Evolutionary conservation across 2,329 filamentous ascomycete genomes (phyloP).

Genomic region (Pyrenophora tritici-repentis): DNA sequence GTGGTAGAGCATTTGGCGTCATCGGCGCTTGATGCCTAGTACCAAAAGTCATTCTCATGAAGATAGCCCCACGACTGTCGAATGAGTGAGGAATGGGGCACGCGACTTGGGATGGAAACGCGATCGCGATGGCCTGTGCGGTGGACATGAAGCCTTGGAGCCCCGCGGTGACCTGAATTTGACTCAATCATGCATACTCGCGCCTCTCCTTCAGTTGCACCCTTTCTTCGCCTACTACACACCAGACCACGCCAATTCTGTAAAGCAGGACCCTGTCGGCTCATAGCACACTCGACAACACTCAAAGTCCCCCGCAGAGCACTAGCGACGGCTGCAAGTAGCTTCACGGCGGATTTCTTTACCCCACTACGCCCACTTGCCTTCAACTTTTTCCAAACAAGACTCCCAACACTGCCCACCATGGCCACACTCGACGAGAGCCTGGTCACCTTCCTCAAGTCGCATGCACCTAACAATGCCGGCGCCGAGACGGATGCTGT

Average conservation of each 20-base stretch:
- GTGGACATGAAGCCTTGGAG: constrained; percentile 13
- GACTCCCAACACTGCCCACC: constrained; percentile 23
- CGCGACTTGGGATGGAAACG: constrained; percentile 11
- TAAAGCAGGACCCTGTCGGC: constrained; percentile 13
- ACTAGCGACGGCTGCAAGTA: constrained; percentile 19
- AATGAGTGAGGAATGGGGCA: not conserved
- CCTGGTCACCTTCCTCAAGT: constrained; percentile 43
- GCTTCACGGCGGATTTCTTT: constrained; percentile 34
- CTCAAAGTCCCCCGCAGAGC: constrained; percentile 9
- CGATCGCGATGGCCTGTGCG: constrained; percentile 29
- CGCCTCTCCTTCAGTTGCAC: constrained; percentile 22
- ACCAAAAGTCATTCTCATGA: no score
- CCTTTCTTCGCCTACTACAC: constrained; percentile 30
- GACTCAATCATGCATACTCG: constrained; percentile 40
- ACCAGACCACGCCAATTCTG: constrained; percentile 27
- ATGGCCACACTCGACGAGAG: constrained; percentile 47
- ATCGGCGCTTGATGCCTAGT: no score
- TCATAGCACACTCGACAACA: constrained; percentile 4
- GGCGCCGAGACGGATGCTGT: constrained; percentile 44
- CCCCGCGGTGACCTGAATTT: constrained; percentile 37
- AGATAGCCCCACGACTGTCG: no score
- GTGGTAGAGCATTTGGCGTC: no score
- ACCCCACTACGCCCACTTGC: constrained; percentile 38
- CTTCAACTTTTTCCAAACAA: constrained; percentile 37
- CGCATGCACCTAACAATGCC: constrained; percentile 47